Percentiles rank a stretch among this genome's conserved stretches.
Conservation (phyloP, 306 rosid species). For the Quillaja saponaria region DNA sequence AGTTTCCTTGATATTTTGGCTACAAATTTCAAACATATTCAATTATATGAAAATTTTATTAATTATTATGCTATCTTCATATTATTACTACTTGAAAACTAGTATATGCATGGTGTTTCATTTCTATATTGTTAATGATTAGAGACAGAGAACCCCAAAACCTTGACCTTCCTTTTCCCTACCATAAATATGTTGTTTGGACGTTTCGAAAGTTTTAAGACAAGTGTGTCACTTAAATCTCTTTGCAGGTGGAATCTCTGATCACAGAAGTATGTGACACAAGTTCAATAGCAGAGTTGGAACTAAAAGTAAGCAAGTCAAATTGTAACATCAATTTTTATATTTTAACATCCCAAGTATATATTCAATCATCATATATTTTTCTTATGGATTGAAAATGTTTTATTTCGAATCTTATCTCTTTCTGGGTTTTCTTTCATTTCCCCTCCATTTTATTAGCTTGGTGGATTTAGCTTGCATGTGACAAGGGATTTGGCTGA, state of each 20-base stretch:
- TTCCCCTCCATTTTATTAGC: slow-evolving; percentile 44
- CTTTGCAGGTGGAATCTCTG: slow-evolving; percentile 69
- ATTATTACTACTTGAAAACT: neutral
- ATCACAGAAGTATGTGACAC: slow-evolving; percentile 70
- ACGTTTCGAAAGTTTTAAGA: slow-evolving; percentile 14
- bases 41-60: slow-evolving; percentile 8
- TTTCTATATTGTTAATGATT: no score
- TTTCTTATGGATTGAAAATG: slow-evolving; percentile 14
- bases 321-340: slow-evolving; percentile 19
- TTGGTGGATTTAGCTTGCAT: slow-evolving; percentile 66
- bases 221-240: slow-evolving; percentile 26
- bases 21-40: slow-evolving; percentile 5
- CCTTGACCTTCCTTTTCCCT: no score
- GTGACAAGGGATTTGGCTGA: slow-evolving; percentile 51
- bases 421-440: slow-evolving; percentile 23
- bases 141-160: no score
- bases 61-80: slow-evolving; percentile 6
- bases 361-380: neutral
- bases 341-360: slow-evolving; percentile 10
- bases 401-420: slow-evolving; percentile 14
- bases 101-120: no score
- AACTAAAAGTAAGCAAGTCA: slow-evolving; percentile 63
- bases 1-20: neutral
- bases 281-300: slow-evolving; percentile 63
- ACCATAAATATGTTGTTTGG: no score